Conservation (phyloP, 2,329 filamentous ascomycete genomes). For the Trichoderma atroviride region DNA sequence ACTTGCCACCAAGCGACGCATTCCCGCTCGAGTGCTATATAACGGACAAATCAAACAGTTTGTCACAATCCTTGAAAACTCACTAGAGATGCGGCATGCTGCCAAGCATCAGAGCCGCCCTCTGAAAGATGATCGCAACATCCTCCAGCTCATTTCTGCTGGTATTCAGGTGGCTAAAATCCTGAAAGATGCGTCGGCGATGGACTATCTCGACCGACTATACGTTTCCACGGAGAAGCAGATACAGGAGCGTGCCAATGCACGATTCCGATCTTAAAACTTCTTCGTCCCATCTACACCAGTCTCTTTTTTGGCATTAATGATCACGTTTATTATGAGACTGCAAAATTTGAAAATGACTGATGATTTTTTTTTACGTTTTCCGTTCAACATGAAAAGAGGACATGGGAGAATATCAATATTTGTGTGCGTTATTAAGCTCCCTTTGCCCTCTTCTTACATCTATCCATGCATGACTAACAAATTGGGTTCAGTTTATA, state of each 20-base stretch:
- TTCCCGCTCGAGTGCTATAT: conserved; percentile 81
- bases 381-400: not conserved
- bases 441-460: not conserved
- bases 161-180: conserved; percentile 88
- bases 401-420: conserved; percentile 11
- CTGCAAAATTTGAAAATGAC: conserved; percentile 24
- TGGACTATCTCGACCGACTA: conserved; percentile 79
- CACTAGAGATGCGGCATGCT: conserved; percentile 82
- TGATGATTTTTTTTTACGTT: conserved; percentile 22
- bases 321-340: conserved; percentile 32
- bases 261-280: conserved; percentile 40
- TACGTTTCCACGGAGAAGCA: conserved; percentile 81
- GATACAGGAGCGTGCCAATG: conserved; percentile 66
- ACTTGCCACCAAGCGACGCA: conserved; percentile 81
- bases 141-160: conserved; percentile 83
- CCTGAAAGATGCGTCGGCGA: conserved; percentile 78
- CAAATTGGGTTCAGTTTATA: not conserved
- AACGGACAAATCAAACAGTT: conserved; percentile 91
- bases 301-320: conserved; percentile 26
- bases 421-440: conserved; percentile 1
- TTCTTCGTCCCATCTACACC: conserved; percentile 15
- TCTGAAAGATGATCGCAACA: conserved; percentile 85
- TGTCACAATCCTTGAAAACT: conserved; percentile 85
- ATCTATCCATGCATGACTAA: not conserved
- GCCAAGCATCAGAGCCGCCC: conserved; percentile 81